phyloP scores from a whole-genome alignment of 805 yeast species.

The Metschnikowia anglica region DNA sequence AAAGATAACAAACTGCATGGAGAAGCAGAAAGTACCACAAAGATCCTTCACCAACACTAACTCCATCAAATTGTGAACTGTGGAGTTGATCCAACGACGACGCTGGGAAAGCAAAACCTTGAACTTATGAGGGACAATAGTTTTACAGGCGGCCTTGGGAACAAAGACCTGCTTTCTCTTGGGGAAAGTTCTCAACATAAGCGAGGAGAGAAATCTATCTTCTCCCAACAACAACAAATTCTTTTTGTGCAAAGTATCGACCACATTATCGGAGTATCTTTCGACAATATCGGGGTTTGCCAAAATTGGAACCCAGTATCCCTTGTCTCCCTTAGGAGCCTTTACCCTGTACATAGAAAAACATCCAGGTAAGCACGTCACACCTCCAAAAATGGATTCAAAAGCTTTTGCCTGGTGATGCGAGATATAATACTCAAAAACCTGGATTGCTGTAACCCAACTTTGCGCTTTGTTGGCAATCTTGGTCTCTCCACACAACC shows the following conservation, averaged over 20 bases:
- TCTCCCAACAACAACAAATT: slow-evolving; percentile 85
- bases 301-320: slow-evolving; percentile 88
- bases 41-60: slow-evolving; percentile 78
- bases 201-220: slow-evolving; percentile 79
- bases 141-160: slow-evolving; percentile 89
- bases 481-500: slow-evolving; percentile 92
- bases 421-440: slow-evolving; percentile 87
- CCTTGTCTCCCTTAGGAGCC: slow-evolving; percentile 70
- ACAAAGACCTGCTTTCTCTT: slow-evolving; percentile 83
- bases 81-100: slow-evolving; percentile 96
- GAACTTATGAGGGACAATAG: slow-evolving; percentile 83
- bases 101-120: slow-evolving; percentile 82
- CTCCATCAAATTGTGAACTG: slow-evolving; percentile 90
- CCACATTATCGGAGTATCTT: slow-evolving; percentile 82
- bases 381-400: slow-evolving; percentile 93
- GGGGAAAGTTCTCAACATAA: slow-evolving; percentile 88
- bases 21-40: slow-evolving; percentile 92
- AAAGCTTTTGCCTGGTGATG: slow-evolving; percentile 94
- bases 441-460: slow-evolving; percentile 94
- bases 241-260: slow-evolving; percentile 81
- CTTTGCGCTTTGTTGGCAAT: slow-evolving; percentile 77
- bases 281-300: slow-evolving; percentile 94
- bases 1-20: slow-evolving; percentile 88
- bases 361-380: slow-evolving; percentile 94
- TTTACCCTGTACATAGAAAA: slow-evolving; percentile 90